These are phyloP conservation scores for Elsinoe perseae DNA, from an alignment of 2,329 filamentous ascomycete species.

Conservation along the genomic window DNA sequence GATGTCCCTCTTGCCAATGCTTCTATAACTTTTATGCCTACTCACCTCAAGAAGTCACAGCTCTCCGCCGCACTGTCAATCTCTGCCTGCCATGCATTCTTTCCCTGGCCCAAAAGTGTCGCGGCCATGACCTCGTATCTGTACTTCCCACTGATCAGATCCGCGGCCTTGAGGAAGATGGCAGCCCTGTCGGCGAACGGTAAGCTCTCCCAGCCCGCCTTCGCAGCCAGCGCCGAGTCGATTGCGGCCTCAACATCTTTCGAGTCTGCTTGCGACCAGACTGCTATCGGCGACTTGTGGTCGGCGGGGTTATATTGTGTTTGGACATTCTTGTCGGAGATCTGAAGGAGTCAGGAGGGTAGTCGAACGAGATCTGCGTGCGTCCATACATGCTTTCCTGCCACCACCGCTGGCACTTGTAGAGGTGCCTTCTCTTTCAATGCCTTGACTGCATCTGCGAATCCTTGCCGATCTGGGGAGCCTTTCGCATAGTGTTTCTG, in stretches of 20 bases:
- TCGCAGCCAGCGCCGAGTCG: conserved; percentile 74
- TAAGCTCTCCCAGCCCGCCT: conserved; percentile 74
- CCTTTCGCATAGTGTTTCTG: conserved; percentile 86
- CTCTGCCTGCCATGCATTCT: conserved; percentile 99
- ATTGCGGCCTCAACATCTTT: conserved; percentile 74
- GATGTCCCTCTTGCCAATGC: too few species aligned
- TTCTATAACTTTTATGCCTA: too few species aligned
- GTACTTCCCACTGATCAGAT: conserved; percentile 85
- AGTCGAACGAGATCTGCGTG: not conserved
- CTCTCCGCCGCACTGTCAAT: conserved; percentile 92
- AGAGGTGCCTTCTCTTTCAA: conserved; percentile 63
- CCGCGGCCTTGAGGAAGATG: conserved; percentile 91
- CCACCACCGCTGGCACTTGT: conserved; percentile 74
- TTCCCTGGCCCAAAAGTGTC: conserved; percentile 93
- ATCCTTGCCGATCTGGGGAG: conserved; percentile 66
- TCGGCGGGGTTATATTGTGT: conserved; percentile 77
- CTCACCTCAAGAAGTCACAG: conserved; percentile 71
- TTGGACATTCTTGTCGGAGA: conserved; percentile 53
- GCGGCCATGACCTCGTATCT: conserved; percentile 93
- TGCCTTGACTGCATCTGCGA: conserved; percentile 64
- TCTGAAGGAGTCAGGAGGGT: conserved; percentile 14
- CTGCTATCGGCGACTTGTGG: conserved; percentile 68
- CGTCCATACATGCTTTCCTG: conserved; percentile 62
- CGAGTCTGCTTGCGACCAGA: conserved; percentile 72
- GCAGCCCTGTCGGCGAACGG: conserved; percentile 87